Conservation (phyloP, 805 yeast species). For the Danielozyma ontarioensis region DNA sequence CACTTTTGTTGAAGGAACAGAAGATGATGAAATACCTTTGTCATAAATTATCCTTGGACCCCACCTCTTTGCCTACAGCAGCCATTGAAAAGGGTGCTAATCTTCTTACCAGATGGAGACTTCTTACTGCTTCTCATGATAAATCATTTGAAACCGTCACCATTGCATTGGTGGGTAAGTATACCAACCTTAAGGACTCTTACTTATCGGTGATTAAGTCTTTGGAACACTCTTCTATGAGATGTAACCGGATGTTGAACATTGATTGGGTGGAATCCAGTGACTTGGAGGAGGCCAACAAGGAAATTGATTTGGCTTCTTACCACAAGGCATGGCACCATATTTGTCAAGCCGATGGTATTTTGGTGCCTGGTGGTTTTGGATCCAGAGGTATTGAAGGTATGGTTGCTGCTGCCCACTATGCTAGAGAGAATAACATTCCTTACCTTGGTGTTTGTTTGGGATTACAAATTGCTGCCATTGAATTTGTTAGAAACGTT, state of each 20-base stretch:
- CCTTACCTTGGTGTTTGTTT: slow-evolving; percentile 97
- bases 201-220: slow-evolving; percentile 93
- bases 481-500: slow-evolving; percentile 83
- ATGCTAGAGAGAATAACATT: slow-evolving; percentile 93
- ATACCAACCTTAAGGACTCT: slow-evolving; percentile 91
- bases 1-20: slow-evolving; percentile 84
- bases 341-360: slow-evolving; percentile 92
- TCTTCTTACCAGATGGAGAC: slow-evolving; percentile 73
- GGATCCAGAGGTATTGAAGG: slow-evolving; percentile 98
- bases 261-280: slow-evolving; percentile 96
- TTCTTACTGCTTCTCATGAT: slow-evolving; percentile 75
- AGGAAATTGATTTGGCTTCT: slow-evolving; percentile 58
- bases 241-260: slow-evolving; percentile 75
- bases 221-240: slow-evolving; percentile 92
- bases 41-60: slow-evolving; percentile 59
- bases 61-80: slow-evolving; percentile 36
- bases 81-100: slow-evolving; percentile 61
- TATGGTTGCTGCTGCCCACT: slow-evolving; percentile 93
- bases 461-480: slow-evolving; percentile 95
- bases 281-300: slow-evolving; percentile 74
- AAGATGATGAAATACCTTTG: slow-evolving; percentile 69
- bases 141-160: slow-evolving; percentile 80
- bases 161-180: slow-evolving; percentile 96
- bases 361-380: slow-evolving; percentile 97
- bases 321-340: slow-evolving; percentile 95